A percentile compares a stretch with the other conserved stretches of the same genome.
These are phyloP conservation scores for Cyathus striatus DNA, from an alignment of 768 basidiomycete species.

Conservation along the genomic window DNA sequence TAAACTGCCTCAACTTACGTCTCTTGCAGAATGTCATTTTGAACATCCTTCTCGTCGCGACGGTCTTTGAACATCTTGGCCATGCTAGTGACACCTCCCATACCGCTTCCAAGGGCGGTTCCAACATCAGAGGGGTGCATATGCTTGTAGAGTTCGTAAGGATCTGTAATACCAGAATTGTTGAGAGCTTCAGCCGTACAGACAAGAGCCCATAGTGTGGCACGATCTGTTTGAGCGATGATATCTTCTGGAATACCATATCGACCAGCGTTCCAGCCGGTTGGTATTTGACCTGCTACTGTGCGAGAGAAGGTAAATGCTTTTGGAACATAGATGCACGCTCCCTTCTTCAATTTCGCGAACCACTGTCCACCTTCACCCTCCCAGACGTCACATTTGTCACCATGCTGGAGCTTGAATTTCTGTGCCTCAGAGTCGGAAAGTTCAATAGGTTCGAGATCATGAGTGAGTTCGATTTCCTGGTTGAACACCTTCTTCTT, in stretches of 20 bases:
- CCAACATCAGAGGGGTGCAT: slow-evolving; percentile 97
- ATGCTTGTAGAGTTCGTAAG: slow-evolving; percentile 95
- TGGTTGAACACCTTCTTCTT: slow-evolving; percentile 97
- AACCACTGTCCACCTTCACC: slow-evolving; percentile 93
- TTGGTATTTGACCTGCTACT: slow-evolving; percentile 95
- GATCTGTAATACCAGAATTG: slow-evolving; percentile 95
- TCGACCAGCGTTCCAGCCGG: slow-evolving; percentile 94
- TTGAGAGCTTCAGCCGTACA: slow-evolving; percentile 94
- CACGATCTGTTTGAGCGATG: slow-evolving; percentile 88
- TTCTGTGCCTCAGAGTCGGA: slow-evolving; percentile 86
- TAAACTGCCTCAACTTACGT: slow-evolving; percentile 55
- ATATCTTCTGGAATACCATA: slow-evolving; percentile 98
- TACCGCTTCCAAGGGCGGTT: slow-evolving; percentile 90
- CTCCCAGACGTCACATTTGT: slow-evolving; percentile 94
- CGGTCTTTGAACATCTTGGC: slow-evolving; percentile 99
- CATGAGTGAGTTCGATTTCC: slow-evolving; percentile 93
- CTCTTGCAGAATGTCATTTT: slow-evolving; percentile 97
- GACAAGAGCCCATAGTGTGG: slow-evolving; percentile 91
- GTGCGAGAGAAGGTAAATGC: slow-evolving; percentile 91
- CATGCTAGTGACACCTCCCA: slow-evolving; percentile 92
- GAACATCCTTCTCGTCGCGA: slow-evolving; percentile 95
- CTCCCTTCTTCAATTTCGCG: slow-evolving; percentile 98
- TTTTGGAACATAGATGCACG: slow-evolving; percentile 89
- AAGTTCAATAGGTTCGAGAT: slow-evolving; percentile 94
- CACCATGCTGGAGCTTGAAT: slow-evolving; percentile 95